These are phyloP conservation scores for Harringtonia lauricola DNA, from an alignment of 2,329 filamentous ascomycete genomes.

Conservation along the genomic window DNA sequence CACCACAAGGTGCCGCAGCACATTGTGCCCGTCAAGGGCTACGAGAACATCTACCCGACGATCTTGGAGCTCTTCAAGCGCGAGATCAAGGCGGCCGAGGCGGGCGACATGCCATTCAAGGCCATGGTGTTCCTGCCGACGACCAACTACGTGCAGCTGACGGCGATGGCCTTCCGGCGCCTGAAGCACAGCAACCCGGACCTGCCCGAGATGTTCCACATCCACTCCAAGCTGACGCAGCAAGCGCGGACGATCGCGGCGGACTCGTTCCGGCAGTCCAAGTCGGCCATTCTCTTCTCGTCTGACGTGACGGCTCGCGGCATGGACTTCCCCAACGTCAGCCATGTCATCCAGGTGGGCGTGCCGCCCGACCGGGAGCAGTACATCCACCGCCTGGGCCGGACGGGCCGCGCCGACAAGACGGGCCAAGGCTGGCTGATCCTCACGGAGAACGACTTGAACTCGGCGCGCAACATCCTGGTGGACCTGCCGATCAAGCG, in stretches of 20 bases:
- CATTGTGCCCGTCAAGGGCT: conserved; percentile 52
- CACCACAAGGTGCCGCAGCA: conserved; percentile 78
- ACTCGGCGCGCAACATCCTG: conserved; percentile 38
- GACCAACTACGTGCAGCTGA: conserved; percentile 60
- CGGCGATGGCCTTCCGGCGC: conserved; percentile 44
- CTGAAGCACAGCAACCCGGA: conserved; percentile 30
- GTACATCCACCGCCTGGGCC: conserved; percentile 52
- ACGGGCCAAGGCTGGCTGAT: conserved; percentile 62
- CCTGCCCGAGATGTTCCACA: conserved; percentile 36
- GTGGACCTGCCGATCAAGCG: conserved; percentile 48
- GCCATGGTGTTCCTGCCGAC: conserved; percentile 89
- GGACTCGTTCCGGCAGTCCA: conserved; percentile 56
- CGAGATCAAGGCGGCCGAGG: conserved; percentile 32
- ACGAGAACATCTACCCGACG: conserved; percentile 67
- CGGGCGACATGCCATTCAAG: conserved; percentile 57
- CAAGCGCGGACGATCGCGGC: conserved; percentile 55
- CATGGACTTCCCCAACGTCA: conserved; percentile 54
- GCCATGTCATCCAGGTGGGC: conserved; percentile 51
- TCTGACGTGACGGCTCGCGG: conserved; percentile 73
- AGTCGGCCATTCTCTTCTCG: conserved; percentile 57
- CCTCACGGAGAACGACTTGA: conserved; percentile 42
- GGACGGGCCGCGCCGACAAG: conserved; percentile 66
- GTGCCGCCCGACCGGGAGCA: conserved; percentile 40
- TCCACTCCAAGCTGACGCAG: conserved; percentile 75
- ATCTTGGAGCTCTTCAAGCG: conserved; percentile 65